Base-by-base conservation (phyloP, 2,329 filamentous ascomycete genomes). In the Ramularia collo-cygni region DNA sequence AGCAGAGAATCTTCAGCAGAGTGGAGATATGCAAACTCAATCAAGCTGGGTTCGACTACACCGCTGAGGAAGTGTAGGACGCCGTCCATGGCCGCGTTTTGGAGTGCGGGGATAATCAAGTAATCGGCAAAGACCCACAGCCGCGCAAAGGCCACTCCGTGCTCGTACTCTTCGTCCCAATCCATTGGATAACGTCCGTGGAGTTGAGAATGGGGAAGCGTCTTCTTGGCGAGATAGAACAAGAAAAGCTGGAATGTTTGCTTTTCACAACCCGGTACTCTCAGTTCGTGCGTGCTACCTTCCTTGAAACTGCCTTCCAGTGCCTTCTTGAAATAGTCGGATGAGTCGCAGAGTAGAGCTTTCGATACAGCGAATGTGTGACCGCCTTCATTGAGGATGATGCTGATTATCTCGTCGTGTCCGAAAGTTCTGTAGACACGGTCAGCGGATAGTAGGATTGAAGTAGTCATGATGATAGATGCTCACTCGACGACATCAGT, bases 51-150 rank as follows among this genome's bases (percentile, higher is more conserved):
- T 24, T 10, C 21, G 21, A 10, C 10, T 24, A 24, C 21, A 24
- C 6, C 6, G 21, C 21, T 10, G 21, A 24, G 21, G 6, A 10
- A 6, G 6, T 24, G 6, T 10, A 24, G 21, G 6, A 24, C 6
- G 6, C 21, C 6, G 4, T 21, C 27, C 40, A 42, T 42, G 3
- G 28, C 33, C 9, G 13, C 13, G 28, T 37, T 42, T 28, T 37
- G 34, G 5, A 37, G 17, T 13, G 19, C 17, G 4, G 33, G 39
- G 28, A 37, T 26, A 15, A 32, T n/a, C n/a, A 21, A 27, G 13
- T 14, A 26, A 19, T 42, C 34, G 9, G 21, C 34, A 15, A 42
- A 31, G 14, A 9, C 13, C 39, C 39, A 42, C 4, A 42, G 39
- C 16, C 21, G 26, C 6, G 27, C 21, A 6, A 24, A 10, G 3